Evolutionary conservation across 2,329 filamentous ascomycete genomes (phyloP).

Genomic region (Zymoseptoria tritici): DNA sequence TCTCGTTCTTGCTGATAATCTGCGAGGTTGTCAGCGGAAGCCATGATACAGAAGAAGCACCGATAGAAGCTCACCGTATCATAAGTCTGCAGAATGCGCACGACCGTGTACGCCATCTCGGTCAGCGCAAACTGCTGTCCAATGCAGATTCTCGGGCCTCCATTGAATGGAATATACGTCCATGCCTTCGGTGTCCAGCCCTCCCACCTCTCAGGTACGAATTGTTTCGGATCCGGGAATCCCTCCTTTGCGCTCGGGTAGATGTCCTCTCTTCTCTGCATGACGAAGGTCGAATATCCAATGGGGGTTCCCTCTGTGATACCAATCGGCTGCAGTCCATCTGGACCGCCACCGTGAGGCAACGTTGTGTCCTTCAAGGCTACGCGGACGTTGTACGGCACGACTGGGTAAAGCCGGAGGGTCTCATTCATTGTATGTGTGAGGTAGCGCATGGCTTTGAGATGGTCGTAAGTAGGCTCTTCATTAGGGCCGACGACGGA

Average conservation of each 20-base stretch:
- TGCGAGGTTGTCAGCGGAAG: neutral
- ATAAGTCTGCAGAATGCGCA: constrained; percentile 40
- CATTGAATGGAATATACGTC: constrained; percentile 45
- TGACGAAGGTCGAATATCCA: constrained; percentile 40
- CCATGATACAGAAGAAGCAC: neutral
- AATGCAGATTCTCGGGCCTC: constrained; percentile 43
- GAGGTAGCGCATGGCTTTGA: constrained; percentile 84
- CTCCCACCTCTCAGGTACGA: constrained; percentile 46
- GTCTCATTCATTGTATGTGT: constrained; percentile 36
- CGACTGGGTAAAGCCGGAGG: constrained; percentile 43
- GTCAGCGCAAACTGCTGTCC: constrained; percentile 46
- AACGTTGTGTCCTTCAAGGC: constrained; percentile 43
- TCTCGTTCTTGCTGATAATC: constrained; percentile 24
- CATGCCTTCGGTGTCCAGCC: constrained; percentile 43
- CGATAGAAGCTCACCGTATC: constrained; percentile 31
- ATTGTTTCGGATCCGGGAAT: constrained; percentile 36
- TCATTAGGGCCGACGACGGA: constrained; percentile 55
- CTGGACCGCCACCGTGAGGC: constrained; percentile 41
- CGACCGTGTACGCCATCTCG: constrained; percentile 44
- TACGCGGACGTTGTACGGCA: constrained; percentile 44
- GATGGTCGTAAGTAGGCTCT: constrained; percentile 62
- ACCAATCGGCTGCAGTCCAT: constrained; percentile 39
- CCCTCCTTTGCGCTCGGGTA: constrained; percentile 35
- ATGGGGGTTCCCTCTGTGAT: constrained; percentile 37
- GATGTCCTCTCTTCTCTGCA: constrained; percentile 44